Base-by-base conservation (phyloP, 352 stramenopile genomes). In the Pythium aquatile region DNA sequence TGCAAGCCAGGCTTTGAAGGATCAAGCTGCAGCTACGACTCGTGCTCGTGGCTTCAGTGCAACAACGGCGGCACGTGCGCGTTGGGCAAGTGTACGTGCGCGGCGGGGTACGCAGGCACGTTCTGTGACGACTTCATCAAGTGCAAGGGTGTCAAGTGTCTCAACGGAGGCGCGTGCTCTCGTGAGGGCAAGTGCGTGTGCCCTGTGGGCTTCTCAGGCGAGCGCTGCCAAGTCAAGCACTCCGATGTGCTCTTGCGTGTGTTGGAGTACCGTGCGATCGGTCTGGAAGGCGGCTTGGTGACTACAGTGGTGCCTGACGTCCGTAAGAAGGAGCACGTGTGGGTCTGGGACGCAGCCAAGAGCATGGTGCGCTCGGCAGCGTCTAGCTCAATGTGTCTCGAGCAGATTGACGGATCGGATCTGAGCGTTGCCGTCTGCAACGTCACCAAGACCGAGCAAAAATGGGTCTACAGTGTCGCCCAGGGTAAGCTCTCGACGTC, bases 81-180 rank as follows among this genome's bases (percentile, higher is more conserved):
- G 24, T 10, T 28, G 2, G 55, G 55, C 40, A 52, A 61, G 55
- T 61, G 55, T 29, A 61, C 37, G 26, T 61, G 55, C 14, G 39
- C 40, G 4, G 55, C 39, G 24, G 55, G 55, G 26, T 61, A 30
- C 28, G 28, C 26, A 39, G 55, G 55, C 28, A 13, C 28, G 39
- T 61, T 61, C 55, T 61, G 55, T 29, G 55, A 61, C 40, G 24
- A 39, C 26, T 61, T 61, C 44, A 46, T 42, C 55, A 61, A 61
- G 55, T 61, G 55, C 55, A 14, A 39, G 29, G 55, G 39, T 39
- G 55, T 61, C 40, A 46, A 30, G 55, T 61, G 55, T n/a, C 55
- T 47, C 39, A 52, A 61, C 55, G 55, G 55, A 24, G 55, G 55
- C 24, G 17, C 14, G 17, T 61, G 55, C 28, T 39, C 44, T n/a